phyloP scores from a whole-genome alignment of 345 rosid species.

The Citrus medica region DNA sequence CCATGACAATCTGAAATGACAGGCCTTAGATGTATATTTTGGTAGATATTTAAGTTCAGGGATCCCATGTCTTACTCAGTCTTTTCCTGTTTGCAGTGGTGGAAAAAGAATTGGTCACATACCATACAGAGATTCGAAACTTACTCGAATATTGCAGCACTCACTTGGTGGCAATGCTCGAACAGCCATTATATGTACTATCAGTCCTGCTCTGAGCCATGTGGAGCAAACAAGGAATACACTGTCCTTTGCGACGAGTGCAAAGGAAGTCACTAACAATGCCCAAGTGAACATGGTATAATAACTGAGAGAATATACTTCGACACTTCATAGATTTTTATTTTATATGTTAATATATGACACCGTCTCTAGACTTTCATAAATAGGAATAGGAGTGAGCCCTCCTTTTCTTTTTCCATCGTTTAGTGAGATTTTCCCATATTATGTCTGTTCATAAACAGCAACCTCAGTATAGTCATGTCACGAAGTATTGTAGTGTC shows the following conservation, averaged over 20 bases:
- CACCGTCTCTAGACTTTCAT: not conserved
- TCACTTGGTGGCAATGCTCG: conserved; percentile 99
- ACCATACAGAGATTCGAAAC: conserved; percentile 97
- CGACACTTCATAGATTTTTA: not conserved
- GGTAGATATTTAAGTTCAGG: not conserved
- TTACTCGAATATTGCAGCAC: conserved; percentile 89
- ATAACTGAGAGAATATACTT: not conserved
- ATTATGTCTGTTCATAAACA: conserved; percentile 56
- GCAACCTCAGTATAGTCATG: conserved; percentile 37
- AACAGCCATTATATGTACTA: conserved; percentile 92
- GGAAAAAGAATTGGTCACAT: conserved; percentile 66
- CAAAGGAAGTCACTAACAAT: conserved; percentile 90
- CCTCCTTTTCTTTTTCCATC: not conserved
- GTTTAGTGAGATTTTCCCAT: not conserved
- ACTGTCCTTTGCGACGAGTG: conserved; percentile 81
- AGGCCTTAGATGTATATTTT: not conserved
- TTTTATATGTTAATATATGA: not conserved
- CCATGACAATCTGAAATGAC: not conserved
- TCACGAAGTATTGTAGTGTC: not conserved
- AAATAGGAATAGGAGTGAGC: not conserved
- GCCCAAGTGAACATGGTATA: conserved; percentile 93
- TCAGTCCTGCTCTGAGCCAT: conserved; percentile 92
- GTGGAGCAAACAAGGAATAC: conserved; percentile 92
- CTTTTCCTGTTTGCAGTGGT: conserved; percentile 51
- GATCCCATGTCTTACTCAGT: conserved; percentile 3